Evolutionary conservation across 306 rosid species (phyloP), one percentile per base, ranked within the genome.

Genomic region (Cucurbita pepo): DNA sequence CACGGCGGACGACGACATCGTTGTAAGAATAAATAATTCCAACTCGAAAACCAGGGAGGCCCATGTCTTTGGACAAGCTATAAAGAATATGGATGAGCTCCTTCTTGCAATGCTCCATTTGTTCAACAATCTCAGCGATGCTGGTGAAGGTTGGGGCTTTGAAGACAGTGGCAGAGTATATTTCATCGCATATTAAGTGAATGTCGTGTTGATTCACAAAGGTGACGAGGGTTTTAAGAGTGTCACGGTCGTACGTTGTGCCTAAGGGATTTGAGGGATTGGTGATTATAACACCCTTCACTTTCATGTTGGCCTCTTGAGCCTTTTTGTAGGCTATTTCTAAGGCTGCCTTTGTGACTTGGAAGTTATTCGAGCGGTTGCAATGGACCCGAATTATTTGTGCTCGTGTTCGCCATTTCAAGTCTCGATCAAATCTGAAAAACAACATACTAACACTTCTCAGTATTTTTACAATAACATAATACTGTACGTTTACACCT

Each of bases 261-360:
- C 98, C 98, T 10, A 93, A 64, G 5, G 98, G 98, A 75, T 93
- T 90, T 41, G 98, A 93, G 1, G 98, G 98, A 81, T 89, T 93
- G 56, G 98, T 86, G 66, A 93, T 67, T 82, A 93, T 67, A 76
- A 93, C 25, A 6, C 98, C 98, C 73, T 83, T 93, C 1, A 93
- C 79, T 0, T 88, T 93, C 69, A 90, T 87, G 55, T 82, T 81
- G 61, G 77, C 53, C 7, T 83, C 81, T 79, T 55, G 47, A 13
- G 98, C 96, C 21, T 87, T 86, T 6, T 82, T 69, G 41, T 90
- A 87, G 5, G 97, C 84, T 78, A 19, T 70, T 85, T 87, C 97
- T 10, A 94, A 75, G 36, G 95, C 90, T 80, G 57, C 74, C 81
- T 62, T 84, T 51, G 92, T 94, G 53, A 94, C 76, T 59, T 65